Conservation (phyloP, 1,284 basidiomycete species). For the Sanghuangporus sanghuang region DNA sequence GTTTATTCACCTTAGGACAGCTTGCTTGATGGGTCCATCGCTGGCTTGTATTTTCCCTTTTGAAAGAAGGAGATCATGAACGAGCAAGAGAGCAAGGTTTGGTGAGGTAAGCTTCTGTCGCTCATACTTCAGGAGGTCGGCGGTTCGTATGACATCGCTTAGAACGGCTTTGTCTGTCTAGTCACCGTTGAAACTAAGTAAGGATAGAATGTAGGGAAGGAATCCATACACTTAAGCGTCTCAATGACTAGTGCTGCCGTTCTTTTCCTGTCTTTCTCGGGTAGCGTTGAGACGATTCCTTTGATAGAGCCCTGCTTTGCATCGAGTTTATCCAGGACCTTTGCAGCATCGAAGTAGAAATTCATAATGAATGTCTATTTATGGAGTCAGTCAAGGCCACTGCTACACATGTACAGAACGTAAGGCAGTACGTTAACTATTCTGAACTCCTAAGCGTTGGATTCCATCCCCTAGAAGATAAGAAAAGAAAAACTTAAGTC, state of each 20-base stretch:
- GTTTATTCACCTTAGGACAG: conserved; percentile 42
- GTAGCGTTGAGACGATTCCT: conserved; percentile 64
- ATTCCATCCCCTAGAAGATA: neutral
- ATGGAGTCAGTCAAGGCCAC: conserved; percentile 4
- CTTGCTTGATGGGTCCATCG: conserved; percentile 83
- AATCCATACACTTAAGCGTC: conserved; percentile 81
- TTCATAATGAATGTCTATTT: conserved; percentile 55
- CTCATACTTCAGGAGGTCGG: conserved; percentile 70
- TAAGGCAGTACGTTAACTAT: neutral
- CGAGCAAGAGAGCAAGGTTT: conserved; percentile 75
- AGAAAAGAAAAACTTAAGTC: neutral
- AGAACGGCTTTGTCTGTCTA: conserved; percentile 65
- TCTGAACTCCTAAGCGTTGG: neutral
- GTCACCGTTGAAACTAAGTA: neutral
- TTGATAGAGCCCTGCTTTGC: conserved; percentile 85
- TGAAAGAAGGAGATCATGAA: conserved; percentile 82
- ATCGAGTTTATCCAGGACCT: conserved; percentile 79
- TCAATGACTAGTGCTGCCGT: conserved; percentile 81
- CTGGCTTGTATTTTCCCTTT: conserved; percentile 75
- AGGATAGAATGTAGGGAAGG: conserved; percentile 1
- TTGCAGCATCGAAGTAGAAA: conserved; percentile 87
- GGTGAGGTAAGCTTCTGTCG: conserved; percentile 66
- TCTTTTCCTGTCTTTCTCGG: conserved; percentile 74
- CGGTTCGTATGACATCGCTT: conserved; percentile 54
- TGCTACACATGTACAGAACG: neutral